phyloP scores from a whole-genome alignment of 768 basidiomycete genomes.

The Leucosporidium creatinivorum region DNA sequence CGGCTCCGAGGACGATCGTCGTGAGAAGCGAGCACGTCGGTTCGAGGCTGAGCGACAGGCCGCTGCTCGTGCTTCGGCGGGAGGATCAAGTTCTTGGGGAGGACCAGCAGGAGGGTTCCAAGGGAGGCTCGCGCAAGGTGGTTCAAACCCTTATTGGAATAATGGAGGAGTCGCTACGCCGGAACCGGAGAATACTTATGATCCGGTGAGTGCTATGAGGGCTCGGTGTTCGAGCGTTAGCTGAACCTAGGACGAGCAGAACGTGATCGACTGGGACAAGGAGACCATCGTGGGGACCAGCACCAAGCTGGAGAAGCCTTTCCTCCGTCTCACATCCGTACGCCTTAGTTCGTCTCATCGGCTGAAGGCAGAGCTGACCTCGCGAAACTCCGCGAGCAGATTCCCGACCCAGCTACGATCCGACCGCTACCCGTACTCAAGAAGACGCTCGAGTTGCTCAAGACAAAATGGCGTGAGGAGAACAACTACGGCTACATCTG shows the following conservation, averaged over 20 bases:
- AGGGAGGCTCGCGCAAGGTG: constrained; percentile 51
- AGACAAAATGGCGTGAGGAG: constrained; percentile 77
- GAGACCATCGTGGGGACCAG: constrained; percentile 91
- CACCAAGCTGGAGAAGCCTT: constrained; percentile 86
- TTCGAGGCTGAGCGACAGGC: constrained; percentile 50
- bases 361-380: not conserved
- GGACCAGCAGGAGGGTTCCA: constrained; percentile 61
- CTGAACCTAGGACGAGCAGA: constrained; percentile 48
- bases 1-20: constrained; percentile 41
- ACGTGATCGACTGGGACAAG: constrained; percentile 93
- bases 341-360: constrained; percentile 33
- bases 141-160: constrained; percentile 14
- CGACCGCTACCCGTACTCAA: constrained; percentile 77
- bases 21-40: constrained; percentile 61
- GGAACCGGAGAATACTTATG: constrained; percentile 21
- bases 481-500: constrained; percentile 80
- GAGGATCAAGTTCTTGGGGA: constrained; percentile 22
- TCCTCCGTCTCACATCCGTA: constrained; percentile 85
- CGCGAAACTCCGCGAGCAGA: no score
- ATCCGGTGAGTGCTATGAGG: constrained; percentile 20
- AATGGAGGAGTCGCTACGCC: constrained; percentile 7
- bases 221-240: not conserved
- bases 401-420: constrained; percentile 89
- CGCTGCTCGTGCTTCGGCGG: not conserved
- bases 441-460: constrained; percentile 76